Evolutionary conservation across 345 rosid species (phyloP), one percentile per base, ranked within the genome.

Genomic region (Lumnitzera littorea): DNA sequence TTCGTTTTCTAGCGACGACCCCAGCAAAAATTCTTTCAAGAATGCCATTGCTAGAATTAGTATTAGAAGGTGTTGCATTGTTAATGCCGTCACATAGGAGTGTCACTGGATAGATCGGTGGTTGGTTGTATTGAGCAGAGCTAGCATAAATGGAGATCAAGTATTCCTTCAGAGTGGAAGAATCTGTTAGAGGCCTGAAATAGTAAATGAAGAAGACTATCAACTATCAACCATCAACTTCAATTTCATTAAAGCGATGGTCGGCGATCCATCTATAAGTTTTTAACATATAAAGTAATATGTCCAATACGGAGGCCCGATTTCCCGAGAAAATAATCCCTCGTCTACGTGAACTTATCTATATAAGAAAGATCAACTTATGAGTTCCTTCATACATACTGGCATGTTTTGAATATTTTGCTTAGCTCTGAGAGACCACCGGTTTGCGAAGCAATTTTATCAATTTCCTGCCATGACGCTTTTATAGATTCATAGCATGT

Each of bases 351-450:
- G 5, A 27, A 5, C 31, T 27, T 27, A 27, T 27, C 31, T 5
- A 2, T 27, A 27, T 27, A 27, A 27, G 31, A 27, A 27, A 27
- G 31, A 27, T 2, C 5, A 2, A 27, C 31, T 48, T 5, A 3
- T 11, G 16, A 36, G 20, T 49, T 11, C 16, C 9, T 47, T 4
- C n/a, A 61, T 57, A 36, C 50, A 25, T 73, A 82, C 85, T 53
- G 12, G 87, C 97, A 91, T 62, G 86, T 84, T 65, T 72, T 80
- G 80, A 91, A 91, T 65, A 56, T 82, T 49, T 68, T 46, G 77
- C 87, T 64, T 20, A 91, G 85, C 27, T 67, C 48, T 2, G 72
- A 64, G 4, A 82, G 82, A 51, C 95, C 96, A 15, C 65, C 48
- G 1, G 74, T 70, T 55, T 67, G 25, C 4, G 84, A 69, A 54